phyloP scores from a whole-genome alignment of 2,329 filamentous ascomycete genomes.

The Fusarium sp. region DNA sequence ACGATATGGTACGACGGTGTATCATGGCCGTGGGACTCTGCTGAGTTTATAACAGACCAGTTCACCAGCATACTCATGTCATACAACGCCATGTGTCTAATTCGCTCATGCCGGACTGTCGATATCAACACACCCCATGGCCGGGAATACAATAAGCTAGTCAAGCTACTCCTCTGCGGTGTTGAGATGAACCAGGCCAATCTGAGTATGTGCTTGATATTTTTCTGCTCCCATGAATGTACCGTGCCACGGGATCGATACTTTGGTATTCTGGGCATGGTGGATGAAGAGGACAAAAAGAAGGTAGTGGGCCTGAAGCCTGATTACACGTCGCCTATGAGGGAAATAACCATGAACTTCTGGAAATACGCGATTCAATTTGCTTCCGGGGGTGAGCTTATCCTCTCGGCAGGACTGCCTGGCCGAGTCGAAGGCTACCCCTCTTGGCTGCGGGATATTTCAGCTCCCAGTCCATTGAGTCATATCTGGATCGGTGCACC shows the following conservation, averaged over 20 bases:
- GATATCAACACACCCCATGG: background rate
- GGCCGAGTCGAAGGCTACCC: background rate
- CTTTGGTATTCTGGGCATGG: constrained; percentile 16
- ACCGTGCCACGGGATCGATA: constrained; percentile 8
- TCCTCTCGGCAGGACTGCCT: background rate
- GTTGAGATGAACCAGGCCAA: background rate
- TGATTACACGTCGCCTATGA: constrained; percentile 2
- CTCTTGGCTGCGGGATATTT: constrained; percentile 13
- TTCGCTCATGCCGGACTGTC: background rate
- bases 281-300: background rate
- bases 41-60: rapidly evolving
- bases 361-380: constrained; percentile 11
- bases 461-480: background rate
- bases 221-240: background rate
- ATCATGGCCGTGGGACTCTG: background rate
- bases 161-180: background rate
- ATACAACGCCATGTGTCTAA: background rate
- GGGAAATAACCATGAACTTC: constrained; percentile 8
- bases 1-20: background rate
- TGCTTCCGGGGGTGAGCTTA: background rate
- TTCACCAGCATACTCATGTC: rapidly evolving
- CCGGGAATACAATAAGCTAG: background rate
- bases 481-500: background rate
- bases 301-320: background rate
- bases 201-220: background rate